A percentile compares a stretch with the other conserved stretches of the same genome.
phyloP scores from a whole-genome alignment of 768 basidiomycete genomes.

The Lactarius akahatsu region DNA sequence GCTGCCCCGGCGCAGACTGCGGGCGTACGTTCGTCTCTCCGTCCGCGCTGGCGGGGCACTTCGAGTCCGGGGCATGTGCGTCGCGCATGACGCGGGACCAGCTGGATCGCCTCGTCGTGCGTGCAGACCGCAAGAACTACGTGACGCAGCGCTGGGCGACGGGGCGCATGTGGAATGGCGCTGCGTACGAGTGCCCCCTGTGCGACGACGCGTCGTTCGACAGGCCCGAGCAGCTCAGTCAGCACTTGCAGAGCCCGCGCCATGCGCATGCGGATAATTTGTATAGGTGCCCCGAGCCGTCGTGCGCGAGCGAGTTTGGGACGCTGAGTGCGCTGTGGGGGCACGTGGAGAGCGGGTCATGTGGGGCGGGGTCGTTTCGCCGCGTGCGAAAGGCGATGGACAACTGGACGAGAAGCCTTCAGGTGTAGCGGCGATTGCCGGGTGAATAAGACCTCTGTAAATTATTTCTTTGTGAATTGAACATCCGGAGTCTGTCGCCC shows the following conservation, averaged over 20 bases:
- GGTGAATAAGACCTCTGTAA: not conserved
- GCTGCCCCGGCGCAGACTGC: constrained; percentile 45
- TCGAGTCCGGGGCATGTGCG: constrained; percentile 56
- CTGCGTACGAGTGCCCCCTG: constrained; percentile 60
- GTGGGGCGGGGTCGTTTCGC: constrained; percentile 12
- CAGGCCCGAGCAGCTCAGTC: constrained; percentile 48
- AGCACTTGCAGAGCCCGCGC: constrained; percentile 59
- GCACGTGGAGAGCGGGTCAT: constrained; percentile 10
- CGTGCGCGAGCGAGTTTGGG: constrained; percentile 7
- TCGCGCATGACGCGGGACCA: constrained; percentile 46
- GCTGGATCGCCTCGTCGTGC: constrained; percentile 43
- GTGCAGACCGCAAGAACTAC: constrained; percentile 43
- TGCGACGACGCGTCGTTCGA: constrained; percentile 46
- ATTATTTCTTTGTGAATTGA: not conserved
- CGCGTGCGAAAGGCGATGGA: constrained; percentile 13
- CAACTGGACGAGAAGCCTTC: not conserved
- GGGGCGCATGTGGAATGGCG: constrained; percentile 42
- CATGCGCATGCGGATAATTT: constrained; percentile 12
- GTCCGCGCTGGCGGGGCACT: constrained; percentile 57
- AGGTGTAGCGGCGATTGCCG: not conserved
- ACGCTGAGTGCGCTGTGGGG: constrained; percentile 11
- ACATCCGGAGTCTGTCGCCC: too few relatives aligned
- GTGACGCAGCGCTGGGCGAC: constrained; percentile 37
- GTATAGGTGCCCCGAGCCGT: not conserved
- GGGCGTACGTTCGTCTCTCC: constrained; percentile 45